Evolutionary conservation across 805 yeast genomes (phyloP).

Genomic region (Ogataea wickerhamii): DNA sequence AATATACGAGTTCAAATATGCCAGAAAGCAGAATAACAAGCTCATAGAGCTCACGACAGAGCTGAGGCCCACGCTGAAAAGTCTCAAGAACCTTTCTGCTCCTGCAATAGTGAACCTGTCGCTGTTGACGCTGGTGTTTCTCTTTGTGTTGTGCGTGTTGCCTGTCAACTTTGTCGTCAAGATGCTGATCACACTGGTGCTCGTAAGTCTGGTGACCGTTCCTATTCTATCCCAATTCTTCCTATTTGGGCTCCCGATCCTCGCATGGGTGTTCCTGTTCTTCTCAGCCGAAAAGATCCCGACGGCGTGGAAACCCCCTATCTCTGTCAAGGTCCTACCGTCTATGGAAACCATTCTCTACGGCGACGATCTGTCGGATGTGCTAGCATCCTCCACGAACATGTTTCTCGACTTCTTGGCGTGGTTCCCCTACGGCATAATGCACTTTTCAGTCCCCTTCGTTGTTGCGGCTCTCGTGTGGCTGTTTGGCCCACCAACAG

Average conservation of each 20-base stretch:
- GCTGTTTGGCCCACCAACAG: constrained; percentile 86
- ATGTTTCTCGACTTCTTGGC: constrained; percentile 76
- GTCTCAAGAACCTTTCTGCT: constrained; percentile 17
- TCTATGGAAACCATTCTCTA: constrained; percentile 88
- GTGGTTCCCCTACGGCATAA: constrained; percentile 90
- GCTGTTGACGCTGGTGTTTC: constrained; percentile 46
- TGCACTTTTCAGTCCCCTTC: constrained; percentile 85
- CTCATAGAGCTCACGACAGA: constrained; percentile 18
- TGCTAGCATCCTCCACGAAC: constrained; percentile 69
- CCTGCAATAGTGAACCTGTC: constrained; percentile 40
- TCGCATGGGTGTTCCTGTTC: constrained; percentile 81
- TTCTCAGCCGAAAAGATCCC: constrained; percentile 76
- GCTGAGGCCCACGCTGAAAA: constrained; percentile 21
- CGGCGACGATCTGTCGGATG: constrained; percentile 84
- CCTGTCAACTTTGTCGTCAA: constrained; percentile 48
- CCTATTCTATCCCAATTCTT: constrained; percentile 86
- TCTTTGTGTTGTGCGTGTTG: constrained; percentile 54
- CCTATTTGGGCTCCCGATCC: constrained; percentile 75
- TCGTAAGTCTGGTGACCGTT: constrained; percentile 48
- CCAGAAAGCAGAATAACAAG: constrained; percentile 19
- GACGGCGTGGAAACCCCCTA: constrained; percentile 75
- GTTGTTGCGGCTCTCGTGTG: constrained; percentile 75
- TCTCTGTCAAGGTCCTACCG: constrained; percentile 82
- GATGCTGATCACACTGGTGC: constrained; percentile 32
- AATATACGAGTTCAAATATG: constrained; percentile 17